Base-by-base conservation (phyloP, 331 rosid genomes). In the Telfairia occidentalis region DNA sequence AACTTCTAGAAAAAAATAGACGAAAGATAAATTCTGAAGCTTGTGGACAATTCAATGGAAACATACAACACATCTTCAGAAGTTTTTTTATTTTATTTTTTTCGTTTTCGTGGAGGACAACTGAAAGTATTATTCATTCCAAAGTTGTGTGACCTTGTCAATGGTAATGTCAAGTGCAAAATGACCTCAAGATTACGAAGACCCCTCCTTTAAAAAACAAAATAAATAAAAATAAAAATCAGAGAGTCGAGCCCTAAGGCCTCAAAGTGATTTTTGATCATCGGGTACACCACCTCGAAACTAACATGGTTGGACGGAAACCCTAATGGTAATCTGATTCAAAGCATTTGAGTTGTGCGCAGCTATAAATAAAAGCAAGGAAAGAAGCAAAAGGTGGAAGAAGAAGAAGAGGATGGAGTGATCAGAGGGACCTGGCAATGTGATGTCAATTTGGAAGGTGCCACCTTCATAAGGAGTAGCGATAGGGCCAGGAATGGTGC, bases 401-500 rank as follows among this genome's bases (percentile, higher is more conserved):
- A 65, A 26, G 13, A 4, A 7, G 11, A 65, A 42, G 30, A n/a
- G n/a, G n/a, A n/a, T n/a, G n/a, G n/a, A 38, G 65, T 2, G 26
- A 49, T 9, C 0, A 29, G 28, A 65, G 9, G 75, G 43, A 93
- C 98, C 96, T 21, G 98, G 96, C 72, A 95, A 73, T n/a, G 87
- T 76, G 86, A 95, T 95, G 8, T 95, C 97, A 83, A 95, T 95
- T 82, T 90, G 90, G 79, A 95, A 95, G 75, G 83, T 79, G 24
- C 98, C 98, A 9, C 96, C 97, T 61, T 91, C 98, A n/a, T 95
- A 95, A 5, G 98, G 98, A 21, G 97, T 90, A 2, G 89, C 91
- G 4, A 78, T 0, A 13, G 98, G 98, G 15, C 98, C 98, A 45
- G 97, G 93, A 80, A 95, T 95, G 83, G 85, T 88, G 9, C 98